Evolutionary conservation across 306 rosid species (phyloP).

Genomic region (Lathyrus sativus): DNA sequence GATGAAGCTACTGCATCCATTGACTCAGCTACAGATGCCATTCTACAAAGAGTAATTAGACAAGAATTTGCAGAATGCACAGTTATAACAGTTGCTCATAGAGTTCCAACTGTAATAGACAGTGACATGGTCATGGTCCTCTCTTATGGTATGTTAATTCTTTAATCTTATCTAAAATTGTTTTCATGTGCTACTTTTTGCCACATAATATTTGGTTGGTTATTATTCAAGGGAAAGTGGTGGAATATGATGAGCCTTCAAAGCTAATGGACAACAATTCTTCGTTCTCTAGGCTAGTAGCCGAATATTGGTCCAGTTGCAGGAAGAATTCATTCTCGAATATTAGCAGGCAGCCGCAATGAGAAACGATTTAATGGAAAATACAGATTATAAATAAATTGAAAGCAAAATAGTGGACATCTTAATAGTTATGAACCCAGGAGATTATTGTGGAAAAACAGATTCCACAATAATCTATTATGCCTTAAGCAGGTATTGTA

Average conservation of each 20-base stretch:
- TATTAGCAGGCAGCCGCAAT: background rate
- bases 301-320: conserved; percentile 82
- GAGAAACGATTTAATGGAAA: too few species aligned
- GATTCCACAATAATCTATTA: too few species aligned
- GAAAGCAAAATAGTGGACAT: too few species aligned
- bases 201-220: background rate
- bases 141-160: conserved; percentile 57
- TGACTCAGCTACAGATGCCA: conserved; percentile 72
- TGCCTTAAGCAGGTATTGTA: too few species aligned
- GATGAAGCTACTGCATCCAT: conserved; percentile 90
- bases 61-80: conserved; percentile 72
- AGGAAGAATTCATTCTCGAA: conserved; percentile 39
- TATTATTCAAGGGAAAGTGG: conserved; percentile 53
- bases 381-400: too few species aligned
- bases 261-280: conserved; percentile 64
- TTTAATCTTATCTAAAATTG: background rate
- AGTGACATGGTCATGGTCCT: conserved; percentile 90
- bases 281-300: conserved; percentile 73
- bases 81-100: conserved; percentile 74
- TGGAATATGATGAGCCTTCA: conserved; percentile 77
- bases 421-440: too few species aligned
- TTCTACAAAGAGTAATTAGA: conserved; percentile 63
- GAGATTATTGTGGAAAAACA: too few species aligned
- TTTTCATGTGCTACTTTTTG: background rate
- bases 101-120: conserved; percentile 81